Evolutionary conservation across 495 filamentous ascomycete species (phyloP).

Genomic region (Penicillium diatomitis): DNA sequence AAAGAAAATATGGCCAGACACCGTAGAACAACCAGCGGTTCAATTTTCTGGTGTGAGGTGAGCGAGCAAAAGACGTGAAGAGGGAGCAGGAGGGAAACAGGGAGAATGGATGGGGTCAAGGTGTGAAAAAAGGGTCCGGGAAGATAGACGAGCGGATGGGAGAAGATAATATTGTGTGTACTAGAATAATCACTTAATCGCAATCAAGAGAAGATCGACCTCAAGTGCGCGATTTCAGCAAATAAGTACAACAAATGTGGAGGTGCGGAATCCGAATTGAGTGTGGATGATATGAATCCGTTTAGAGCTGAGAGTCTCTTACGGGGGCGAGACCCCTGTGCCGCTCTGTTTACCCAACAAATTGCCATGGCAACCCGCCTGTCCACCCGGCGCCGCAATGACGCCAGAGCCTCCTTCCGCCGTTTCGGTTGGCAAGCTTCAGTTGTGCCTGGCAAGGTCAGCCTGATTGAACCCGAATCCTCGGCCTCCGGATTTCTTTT

Average conservation of each 20-base stretch:
- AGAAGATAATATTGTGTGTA: too few species aligned
- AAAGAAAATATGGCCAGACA: background rate
- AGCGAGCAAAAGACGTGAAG: conserved; percentile 1
- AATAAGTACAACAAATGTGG: too few species aligned
- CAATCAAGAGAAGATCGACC: too few species aligned
- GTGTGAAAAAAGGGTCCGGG: too few species aligned
- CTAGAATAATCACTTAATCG: too few species aligned
- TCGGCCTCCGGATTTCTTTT: conserved; percentile 13
- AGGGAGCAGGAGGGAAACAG: conserved; percentile 3
- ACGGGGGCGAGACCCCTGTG: conserved; percentile 15
- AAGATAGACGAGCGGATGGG: too few species aligned
- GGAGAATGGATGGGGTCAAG: too few species aligned
- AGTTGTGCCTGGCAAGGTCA: conserved; percentile 10
- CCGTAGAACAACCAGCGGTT: background rate
- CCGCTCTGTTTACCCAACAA: conserved; percentile 26
- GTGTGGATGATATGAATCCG: background rate
- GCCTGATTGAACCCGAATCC: conserved; percentile 8
- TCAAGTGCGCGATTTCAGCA: too few species aligned
- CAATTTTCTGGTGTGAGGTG: background rate
- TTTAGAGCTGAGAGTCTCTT: conserved; percentile 13
- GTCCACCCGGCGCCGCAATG: conserved; percentile 14
- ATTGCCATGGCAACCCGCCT: conserved; percentile 37
- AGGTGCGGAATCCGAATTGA: too few species aligned
- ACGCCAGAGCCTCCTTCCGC: conserved; percentile 21
- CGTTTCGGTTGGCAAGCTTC: background rate